phyloP scores from a whole-genome alignment of 257 asterid genomes.

The Solanum dulcamara region DNA sequence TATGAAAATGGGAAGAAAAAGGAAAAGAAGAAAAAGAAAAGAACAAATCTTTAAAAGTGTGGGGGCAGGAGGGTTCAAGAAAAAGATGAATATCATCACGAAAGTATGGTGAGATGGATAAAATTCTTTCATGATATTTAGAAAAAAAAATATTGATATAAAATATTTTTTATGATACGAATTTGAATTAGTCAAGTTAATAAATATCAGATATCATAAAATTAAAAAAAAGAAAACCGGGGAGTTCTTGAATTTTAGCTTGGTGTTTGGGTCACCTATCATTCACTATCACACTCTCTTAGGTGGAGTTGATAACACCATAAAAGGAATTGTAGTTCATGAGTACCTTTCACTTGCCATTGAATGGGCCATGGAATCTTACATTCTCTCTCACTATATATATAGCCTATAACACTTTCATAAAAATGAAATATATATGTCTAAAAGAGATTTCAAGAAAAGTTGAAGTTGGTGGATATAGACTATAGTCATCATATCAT shows the following conservation, averaged over 20 bases:
- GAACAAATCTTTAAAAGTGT: background rate
- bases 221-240: background rate
- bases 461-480: slow-evolving; percentile 16
- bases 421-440: background rate
- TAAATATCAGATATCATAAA: rapidly evolving
- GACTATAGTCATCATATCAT: background rate
- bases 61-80: background rate
- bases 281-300: slow-evolving; percentile 37
- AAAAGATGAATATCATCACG: background rate
- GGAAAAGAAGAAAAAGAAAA: background rate
- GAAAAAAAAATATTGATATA: background rate
- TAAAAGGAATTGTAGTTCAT: slow-evolving; percentile 46
- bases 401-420: background rate
- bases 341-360: slow-evolving; percentile 47
- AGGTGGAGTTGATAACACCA: slow-evolving; percentile 32
- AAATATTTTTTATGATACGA: background rate
- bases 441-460: background rate
- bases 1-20: slow-evolving; percentile 11
- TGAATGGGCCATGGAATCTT: slow-evolving; percentile 46
- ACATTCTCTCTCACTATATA: slow-evolving; percentile 4
- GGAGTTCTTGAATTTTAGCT: background rate
- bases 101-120: rapidly evolving
- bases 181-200: background rate
- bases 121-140: background rate
- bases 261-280: slow-evolving; percentile 30